Percentiles rank a stretch among this genome's conserved stretches.
phyloP scores from a whole-genome alignment of 768 basidiomycete genomes.

The Guyanaporus albipodus region DNA sequence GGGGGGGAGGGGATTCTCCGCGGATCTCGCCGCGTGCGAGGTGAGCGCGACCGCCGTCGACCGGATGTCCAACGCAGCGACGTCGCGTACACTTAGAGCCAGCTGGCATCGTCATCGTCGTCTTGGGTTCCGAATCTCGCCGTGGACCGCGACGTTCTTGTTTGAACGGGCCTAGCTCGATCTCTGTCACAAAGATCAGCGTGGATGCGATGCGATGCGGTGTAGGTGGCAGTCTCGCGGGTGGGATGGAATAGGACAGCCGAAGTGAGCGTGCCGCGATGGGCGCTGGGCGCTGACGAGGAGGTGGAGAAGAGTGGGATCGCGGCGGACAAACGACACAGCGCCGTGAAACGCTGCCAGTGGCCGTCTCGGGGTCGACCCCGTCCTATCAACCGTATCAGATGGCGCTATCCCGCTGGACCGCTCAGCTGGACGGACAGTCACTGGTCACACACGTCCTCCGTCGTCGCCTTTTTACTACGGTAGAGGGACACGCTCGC shows the following conservation, averaged over 20 bases:
- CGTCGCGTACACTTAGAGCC: too few relatives aligned
- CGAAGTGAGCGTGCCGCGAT: slow-evolving; percentile 11
- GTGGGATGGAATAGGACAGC: too few relatives aligned
- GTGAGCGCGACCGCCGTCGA: too few relatives aligned
- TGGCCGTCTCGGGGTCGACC: slow-evolving; percentile 5
- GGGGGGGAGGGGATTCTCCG: too few relatives aligned
- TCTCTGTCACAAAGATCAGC: slow-evolving; percentile 18
- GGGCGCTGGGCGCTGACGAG: slow-evolving; percentile 7
- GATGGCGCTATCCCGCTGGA: slow-evolving; percentile 25
- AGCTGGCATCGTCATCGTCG: too few relatives aligned
- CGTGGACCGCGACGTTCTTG: slow-evolving; percentile 14
- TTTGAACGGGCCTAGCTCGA: slow-evolving; percentile 5
- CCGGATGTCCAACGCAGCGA: too few relatives aligned
- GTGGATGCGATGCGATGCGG: too few relatives aligned
- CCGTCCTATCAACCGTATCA: slow-evolving; percentile 28
- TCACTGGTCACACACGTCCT: too few relatives aligned
- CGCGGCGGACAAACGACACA: slow-evolving; percentile 17
- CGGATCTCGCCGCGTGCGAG: too few relatives aligned
- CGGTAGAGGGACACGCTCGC: too few relatives aligned
- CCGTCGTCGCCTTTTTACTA: too few relatives aligned
- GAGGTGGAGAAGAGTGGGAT: slow-evolving; percentile 1
- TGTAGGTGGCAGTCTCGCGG: slow-evolving; percentile 3
- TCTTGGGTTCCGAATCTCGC: slow-evolving; percentile 13
- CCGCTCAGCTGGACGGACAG: too few relatives aligned
- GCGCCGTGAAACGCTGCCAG: slow-evolving; percentile 25